Evolutionary conservation across 2,329 filamentous ascomycete species (phyloP).

Genomic region (Aspergillus ibericus): DNA sequence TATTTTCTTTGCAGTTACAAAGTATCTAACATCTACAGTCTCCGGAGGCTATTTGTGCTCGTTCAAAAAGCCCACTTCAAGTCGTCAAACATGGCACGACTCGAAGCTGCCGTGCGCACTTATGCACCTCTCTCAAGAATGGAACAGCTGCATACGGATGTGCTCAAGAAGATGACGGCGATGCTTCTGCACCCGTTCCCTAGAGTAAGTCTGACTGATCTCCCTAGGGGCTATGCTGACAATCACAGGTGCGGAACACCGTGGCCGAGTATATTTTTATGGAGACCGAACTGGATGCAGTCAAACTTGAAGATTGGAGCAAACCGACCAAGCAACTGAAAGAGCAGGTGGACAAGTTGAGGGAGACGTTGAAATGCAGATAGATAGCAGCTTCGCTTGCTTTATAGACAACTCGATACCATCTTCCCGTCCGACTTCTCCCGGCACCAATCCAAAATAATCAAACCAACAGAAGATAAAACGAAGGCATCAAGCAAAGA

Average conservation of each 20-base stretch:
- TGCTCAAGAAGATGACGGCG: constrained; percentile 67
- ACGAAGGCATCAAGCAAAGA: too few species aligned
- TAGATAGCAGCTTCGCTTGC: background rate
- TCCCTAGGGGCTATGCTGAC: constrained; percentile 3
- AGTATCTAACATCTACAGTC: constrained; percentile 33
- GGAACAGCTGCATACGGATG: constrained; percentile 54
- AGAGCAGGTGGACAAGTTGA: constrained; percentile 31
- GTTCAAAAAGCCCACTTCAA: constrained; percentile 81
- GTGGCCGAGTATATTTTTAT: constrained; percentile 40
- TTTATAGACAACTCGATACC: background rate
- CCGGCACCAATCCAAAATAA: too few species aligned
- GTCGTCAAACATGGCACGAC: constrained; percentile 75
- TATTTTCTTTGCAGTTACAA: constrained; percentile 2
- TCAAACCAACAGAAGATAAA: too few species aligned
- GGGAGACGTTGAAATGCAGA: constrained; percentile 17
- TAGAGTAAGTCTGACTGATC: constrained; percentile 53
- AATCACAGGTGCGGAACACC: constrained; percentile 34
- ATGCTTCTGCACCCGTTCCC: constrained; percentile 84
- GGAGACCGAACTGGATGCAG: constrained; percentile 30
- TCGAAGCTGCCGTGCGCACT: constrained; percentile 76
- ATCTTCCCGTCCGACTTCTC: too few species aligned
- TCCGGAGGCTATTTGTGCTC: constrained; percentile 64
- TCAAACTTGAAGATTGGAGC: constrained; percentile 40
- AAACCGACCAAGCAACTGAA: constrained; percentile 36
- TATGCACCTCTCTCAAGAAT: constrained; percentile 69